Evolutionary conservation across 1,284 basidiomycete genomes (phyloP), one percentile per base, ranked within the genome.

Genomic region (Limonomyces culmigenus): DNA sequence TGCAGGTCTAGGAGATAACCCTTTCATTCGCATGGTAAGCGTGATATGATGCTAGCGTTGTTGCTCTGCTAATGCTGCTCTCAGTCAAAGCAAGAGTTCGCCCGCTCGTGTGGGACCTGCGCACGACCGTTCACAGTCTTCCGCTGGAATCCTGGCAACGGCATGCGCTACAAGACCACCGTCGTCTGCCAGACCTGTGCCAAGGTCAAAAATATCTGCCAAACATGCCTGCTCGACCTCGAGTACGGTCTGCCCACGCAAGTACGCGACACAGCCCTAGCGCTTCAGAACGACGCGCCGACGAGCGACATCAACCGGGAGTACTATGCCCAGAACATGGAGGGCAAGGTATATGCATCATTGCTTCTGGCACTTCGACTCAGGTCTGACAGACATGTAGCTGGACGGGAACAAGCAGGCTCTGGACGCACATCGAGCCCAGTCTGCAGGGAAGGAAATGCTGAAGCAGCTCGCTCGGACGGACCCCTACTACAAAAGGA

Each of bases 111-210:
- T 59, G 88, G 87, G 39, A 86, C 95, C 41, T 99, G 95, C 51
- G 87, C 88, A 11, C 74, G 92, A 32, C 83, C 91, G 4, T 96
- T 95, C 60, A 96, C 92, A 37, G 85, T 97, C 45, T 99, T 98
- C 58, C 79, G 91, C 33, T 98, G 95, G 95, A 93, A 96, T 49
- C 92, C 95, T 2, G 95, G 95, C 35, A 62, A 72, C 12, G 93
- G 91, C 30, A 83, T 78, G 52, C 77, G 95, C 29, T 95, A 78
- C 73, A 98, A 98, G 65, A 87, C 89, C 47, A 99, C 95, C 3
- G 93, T 97, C 43, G 80, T 98, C 45, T 99, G 95, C 59, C 91
- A 95, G 53, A 97, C 95, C 1, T 98, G 95, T 49, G 87, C 93
- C 27, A 98, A 96, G 65, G 81, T 96, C 48, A 96, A 97, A 67